Evolutionary conservation across 352 stramenopile genomes (phyloP).

Genomic region (Globisporangium barbulae): DNA sequence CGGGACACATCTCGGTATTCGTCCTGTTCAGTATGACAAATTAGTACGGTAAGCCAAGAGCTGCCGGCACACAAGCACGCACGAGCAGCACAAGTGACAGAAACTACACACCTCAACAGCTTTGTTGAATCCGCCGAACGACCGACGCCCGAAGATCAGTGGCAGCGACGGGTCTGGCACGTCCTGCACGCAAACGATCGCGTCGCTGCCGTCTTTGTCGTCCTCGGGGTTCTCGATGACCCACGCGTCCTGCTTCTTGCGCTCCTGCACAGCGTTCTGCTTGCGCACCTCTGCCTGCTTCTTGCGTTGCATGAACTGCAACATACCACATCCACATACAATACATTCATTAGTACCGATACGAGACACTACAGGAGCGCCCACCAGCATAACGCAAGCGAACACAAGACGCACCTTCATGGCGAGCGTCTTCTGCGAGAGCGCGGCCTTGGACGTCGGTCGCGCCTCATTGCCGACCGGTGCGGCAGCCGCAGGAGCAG

Average conservation of each 20-base stretch:
- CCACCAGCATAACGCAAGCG: neutral
- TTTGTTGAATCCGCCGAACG: conserved; percentile 82
- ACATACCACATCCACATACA: neutral
- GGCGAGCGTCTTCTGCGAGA: conserved; percentile 82
- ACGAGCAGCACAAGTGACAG: no score
- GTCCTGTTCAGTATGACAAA: conserved; percentile 28
- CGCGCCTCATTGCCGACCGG: conserved; percentile 15
- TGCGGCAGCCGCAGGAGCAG: conserved; percentile 24
- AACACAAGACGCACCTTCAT: conserved; percentile 62
- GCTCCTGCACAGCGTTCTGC: conserved; percentile 42
- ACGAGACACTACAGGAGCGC: neutral
- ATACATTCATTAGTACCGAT: neutral
- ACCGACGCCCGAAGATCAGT: conserved; percentile 73
- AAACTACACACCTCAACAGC: conserved; percentile 44
- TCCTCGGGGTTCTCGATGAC: conserved; percentile 28
- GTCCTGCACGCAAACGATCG: conserved; percentile 51
- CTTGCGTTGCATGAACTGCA: conserved; percentile 87
- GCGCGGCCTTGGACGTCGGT: conserved; percentile 36
- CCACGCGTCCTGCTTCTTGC: conserved; percentile 66
- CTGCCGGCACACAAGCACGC: no score
- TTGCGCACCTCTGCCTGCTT: conserved; percentile 57
- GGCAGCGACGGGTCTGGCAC: conserved; percentile 71
- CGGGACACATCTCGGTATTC: conserved; percentile 61
- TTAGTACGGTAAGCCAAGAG: no score
- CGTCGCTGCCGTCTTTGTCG: conserved; percentile 24